Conservation (phyloP, 441 rosid genomes). For the Codiaeum variegatum region DNA sequence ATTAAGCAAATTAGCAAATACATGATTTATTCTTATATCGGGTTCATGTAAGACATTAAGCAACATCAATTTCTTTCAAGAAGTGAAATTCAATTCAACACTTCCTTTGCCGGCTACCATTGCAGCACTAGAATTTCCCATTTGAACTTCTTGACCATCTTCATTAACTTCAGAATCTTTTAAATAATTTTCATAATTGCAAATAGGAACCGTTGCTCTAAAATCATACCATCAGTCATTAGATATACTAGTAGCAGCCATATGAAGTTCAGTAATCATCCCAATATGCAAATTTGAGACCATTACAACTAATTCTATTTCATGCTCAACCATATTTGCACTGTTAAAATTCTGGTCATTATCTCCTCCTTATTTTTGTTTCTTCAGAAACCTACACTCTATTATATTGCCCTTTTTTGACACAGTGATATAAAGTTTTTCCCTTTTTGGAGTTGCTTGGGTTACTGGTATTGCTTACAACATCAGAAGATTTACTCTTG, state of each 20-base stretch:
- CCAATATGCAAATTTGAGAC: too few relatives aligned
- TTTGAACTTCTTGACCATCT: not conserved
- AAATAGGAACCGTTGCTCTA: not conserved
- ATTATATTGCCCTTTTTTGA: not conserved
- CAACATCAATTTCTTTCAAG: not conserved
- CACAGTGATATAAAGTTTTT: not conserved
- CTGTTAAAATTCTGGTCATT: not conserved
- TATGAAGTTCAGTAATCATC: too few relatives aligned
- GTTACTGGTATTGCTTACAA: too few relatives aligned
- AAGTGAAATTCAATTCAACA: not conserved
- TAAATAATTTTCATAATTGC: slow-evolving; percentile 5
- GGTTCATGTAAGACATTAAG: not conserved
- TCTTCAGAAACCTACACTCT: not conserved
- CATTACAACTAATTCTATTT: too few relatives aligned
- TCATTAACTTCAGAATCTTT: not conserved
- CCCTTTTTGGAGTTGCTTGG: not conserved
- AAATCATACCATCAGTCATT: slow-evolving; percentile 11
- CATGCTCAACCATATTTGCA: too few relatives aligned
- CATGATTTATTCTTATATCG: not conserved
- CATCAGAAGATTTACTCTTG: not conserved
- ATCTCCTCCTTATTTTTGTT: too few relatives aligned
- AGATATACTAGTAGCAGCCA: not conserved
- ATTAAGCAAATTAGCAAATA: not conserved
- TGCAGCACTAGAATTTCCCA: not conserved
- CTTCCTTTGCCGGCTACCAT: not conserved